Evolutionary conservation across 306 rosid genomes (phyloP).

Genomic region (Mimosa bimucronata): DNA sequence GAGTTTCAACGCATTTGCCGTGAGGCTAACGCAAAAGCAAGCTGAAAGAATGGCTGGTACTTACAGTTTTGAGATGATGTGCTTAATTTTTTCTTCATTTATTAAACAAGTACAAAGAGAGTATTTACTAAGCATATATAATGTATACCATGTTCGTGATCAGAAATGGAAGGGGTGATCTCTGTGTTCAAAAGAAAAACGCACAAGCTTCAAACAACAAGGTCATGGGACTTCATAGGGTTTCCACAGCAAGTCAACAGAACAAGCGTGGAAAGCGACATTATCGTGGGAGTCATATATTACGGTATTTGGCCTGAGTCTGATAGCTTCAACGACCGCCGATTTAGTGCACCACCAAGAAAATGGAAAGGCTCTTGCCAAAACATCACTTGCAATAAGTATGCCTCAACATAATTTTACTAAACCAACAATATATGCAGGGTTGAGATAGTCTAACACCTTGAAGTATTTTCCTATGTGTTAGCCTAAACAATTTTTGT

Average conservation of each 20-base stretch:
- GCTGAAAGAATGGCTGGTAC: constrained; percentile 32
- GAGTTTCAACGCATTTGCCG: constrained; percentile 39
- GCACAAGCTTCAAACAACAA: constrained; percentile 30
- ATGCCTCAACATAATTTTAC: not conserved
- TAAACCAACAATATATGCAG: not conserved
- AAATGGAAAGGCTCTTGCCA: constrained; percentile 52
- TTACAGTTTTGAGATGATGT: not conserved
- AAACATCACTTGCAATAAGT: constrained; percentile 44
- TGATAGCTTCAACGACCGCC: constrained; percentile 46
- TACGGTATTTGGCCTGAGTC: constrained; percentile 53
- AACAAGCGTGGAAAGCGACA: constrained; percentile 27
- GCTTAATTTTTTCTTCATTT: not conserved
- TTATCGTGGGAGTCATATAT: constrained; percentile 50
- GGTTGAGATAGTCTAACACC: too few relatives aligned
- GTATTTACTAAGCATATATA: not conserved
- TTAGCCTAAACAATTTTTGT: too few relatives aligned
- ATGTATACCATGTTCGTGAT: not conserved
- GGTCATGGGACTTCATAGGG: constrained; percentile 58
- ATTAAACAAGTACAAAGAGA: not conserved
- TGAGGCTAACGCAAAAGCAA: constrained; percentile 40
- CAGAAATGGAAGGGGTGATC: constrained; percentile 39
- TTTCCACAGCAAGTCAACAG: constrained; percentile 22
- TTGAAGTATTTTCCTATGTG: too few relatives aligned
- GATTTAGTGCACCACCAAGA: constrained; percentile 51
- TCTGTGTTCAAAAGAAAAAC: constrained; percentile 33